Conservation (phyloP, 2,329 filamentous ascomycete genomes). For the Aureobasidium sp. region DNA sequence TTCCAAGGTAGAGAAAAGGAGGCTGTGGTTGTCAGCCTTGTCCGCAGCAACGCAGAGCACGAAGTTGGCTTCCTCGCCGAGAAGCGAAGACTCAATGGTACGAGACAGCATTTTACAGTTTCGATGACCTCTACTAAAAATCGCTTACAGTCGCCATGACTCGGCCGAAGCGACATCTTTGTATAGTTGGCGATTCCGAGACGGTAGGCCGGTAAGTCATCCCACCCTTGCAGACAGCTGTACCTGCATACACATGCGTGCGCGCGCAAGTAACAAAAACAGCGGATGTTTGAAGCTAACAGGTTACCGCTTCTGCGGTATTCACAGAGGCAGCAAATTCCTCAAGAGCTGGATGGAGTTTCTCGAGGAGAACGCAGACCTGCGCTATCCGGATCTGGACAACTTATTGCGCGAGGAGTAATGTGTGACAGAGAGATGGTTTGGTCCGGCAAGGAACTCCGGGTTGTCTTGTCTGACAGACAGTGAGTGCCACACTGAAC, state of each 20-base stretch:
- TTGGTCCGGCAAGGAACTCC: constrained; percentile 12
- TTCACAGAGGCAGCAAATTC: constrained; percentile 67
- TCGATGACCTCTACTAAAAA: not conserved
- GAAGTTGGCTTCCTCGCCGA: constrained; percentile 93
- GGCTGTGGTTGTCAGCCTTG: constrained; percentile 85
- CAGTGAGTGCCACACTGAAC: not conserved
- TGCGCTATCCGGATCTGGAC: constrained; percentile 71
- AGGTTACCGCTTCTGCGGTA: constrained; percentile 5
- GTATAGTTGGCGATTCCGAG: constrained; percentile 87
- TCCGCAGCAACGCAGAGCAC: constrained; percentile 76
- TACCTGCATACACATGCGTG: constrained; percentile 15
- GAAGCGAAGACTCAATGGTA: constrained; percentile 86
- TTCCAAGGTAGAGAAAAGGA: constrained; percentile 94
- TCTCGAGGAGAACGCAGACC: constrained; percentile 80
- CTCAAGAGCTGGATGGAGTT: constrained; percentile 86
- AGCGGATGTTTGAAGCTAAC: not conserved
- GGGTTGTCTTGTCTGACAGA: not conserved
- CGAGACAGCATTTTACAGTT: constrained; percentile 24
- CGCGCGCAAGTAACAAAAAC: not conserved
- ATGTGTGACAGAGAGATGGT: constrained; percentile 1
- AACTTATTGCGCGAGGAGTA: constrained; percentile 28
- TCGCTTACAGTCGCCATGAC: constrained; percentile 81
- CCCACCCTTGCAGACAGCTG: not conserved
- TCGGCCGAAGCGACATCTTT: constrained; percentile 79
- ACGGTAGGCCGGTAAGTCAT: constrained; percentile 73